Conservation (phyloP, 805 yeast genomes). For the Hanseniaspora lachancei region DNA sequence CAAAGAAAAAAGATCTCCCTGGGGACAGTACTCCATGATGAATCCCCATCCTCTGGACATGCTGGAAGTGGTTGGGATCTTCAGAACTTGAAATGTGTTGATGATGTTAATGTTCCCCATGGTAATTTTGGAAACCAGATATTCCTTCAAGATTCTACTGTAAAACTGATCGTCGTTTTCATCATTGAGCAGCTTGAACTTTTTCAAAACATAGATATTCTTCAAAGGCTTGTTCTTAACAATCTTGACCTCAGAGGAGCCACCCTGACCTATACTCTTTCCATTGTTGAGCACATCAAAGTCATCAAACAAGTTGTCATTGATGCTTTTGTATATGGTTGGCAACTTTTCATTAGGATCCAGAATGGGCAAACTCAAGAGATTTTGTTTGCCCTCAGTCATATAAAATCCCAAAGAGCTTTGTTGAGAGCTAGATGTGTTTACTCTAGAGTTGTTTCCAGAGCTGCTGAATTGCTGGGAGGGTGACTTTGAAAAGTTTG, state of each 20-base stretch:
- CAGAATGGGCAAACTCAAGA: slow-evolving; percentile 48
- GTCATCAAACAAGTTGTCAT: slow-evolving; percentile 39
- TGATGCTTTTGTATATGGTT: slow-evolving; percentile 35
- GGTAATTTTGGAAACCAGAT: slow-evolving; percentile 42
- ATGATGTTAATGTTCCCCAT: slow-evolving; percentile 50
- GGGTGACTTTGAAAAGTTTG: not conserved
- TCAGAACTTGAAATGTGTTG: slow-evolving; percentile 40
- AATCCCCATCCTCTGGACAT: slow-evolving; percentile 67
- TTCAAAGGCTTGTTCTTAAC: slow-evolving; percentile 25
- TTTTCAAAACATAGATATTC: slow-evolving; percentile 50
- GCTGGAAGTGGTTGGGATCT: slow-evolving; percentile 42
- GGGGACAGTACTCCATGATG: slow-evolving; percentile 47
- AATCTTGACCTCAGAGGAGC: slow-evolving; percentile 52
- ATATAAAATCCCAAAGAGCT: slow-evolving; percentile 22
- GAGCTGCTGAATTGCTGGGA: not conserved
- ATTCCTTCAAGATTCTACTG: slow-evolving; percentile 51
- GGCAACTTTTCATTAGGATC: slow-evolving; percentile 59
- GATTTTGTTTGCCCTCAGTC: slow-evolving; percentile 33
- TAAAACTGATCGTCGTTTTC: slow-evolving; percentile 58
- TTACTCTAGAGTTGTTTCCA: not conserved
- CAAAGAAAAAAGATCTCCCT: slow-evolving; percentile 48
- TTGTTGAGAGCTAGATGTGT: not conserved
- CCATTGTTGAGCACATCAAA: slow-evolving; percentile 36
- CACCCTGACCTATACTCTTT: slow-evolving; percentile 52
- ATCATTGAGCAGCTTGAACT: slow-evolving; percentile 43